A percentile compares a stretch with the other conserved stretches of the same genome.
phyloP scores from a whole-genome alignment of 1,284 basidiomycete species.

The Tetrapyrgos nigripes region DNA sequence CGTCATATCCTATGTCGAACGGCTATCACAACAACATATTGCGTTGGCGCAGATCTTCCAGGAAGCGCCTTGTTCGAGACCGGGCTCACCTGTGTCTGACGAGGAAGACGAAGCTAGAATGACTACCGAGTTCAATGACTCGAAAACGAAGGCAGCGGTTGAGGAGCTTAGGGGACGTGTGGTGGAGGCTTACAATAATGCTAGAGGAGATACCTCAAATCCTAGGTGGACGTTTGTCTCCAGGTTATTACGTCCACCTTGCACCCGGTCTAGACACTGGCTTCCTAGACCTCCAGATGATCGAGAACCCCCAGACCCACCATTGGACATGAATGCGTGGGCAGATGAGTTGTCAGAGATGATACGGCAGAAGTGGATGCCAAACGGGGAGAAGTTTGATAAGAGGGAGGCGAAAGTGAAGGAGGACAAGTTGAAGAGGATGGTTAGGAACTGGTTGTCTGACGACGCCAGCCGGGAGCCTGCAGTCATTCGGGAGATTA shows the following conservation, averaged over 20 bases:
- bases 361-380: slow-evolving; percentile 4
- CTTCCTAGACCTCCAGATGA: slow-evolving; percentile 27
- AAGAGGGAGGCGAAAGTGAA: background rate
- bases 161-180: slow-evolving; percentile 28
- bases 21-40: background rate
- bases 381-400: background rate
- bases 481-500: slow-evolving; percentile 6
- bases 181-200: slow-evolving; percentile 31
- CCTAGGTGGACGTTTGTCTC: slow-evolving; percentile 32
- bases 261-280: slow-evolving; percentile 27
- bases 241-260: slow-evolving; percentile 29
- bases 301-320: slow-evolving; percentile 9
- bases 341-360: slow-evolving; percentile 1
- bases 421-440: background rate
- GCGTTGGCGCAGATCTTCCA: background rate
- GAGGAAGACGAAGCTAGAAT: background rate
- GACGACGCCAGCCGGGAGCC: background rate
- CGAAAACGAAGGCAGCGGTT: slow-evolving; percentile 5
- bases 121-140: background rate
- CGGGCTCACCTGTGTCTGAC: background rate
- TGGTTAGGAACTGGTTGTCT: slow-evolving; percentile 1
- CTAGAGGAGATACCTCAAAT: slow-evolving; percentile 35
- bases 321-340: background rate
- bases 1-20: background rate
- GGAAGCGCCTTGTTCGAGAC: background rate